Conservation (phyloP, 345 rosid species). For the Streptanthus diversifolius region DNA sequence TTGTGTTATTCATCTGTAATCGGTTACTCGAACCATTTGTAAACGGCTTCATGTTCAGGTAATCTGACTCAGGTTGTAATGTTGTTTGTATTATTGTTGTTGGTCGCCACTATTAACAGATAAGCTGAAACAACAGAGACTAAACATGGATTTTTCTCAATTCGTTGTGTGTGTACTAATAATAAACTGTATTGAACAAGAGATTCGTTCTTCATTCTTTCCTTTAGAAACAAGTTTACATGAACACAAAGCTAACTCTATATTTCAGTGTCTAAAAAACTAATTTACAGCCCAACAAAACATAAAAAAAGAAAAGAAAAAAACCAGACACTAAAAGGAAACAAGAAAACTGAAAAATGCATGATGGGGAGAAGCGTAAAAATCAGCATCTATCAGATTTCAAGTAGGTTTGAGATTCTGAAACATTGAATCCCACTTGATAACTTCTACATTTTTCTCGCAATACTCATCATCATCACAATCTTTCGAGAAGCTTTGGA, state of each 20-base stretch:
- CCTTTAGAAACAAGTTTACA: no score
- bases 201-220: no score
- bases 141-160: no score
- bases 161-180: no score
- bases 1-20: not conserved
- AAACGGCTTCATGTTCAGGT: constrained; percentile 1
- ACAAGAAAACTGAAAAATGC: not conserved
- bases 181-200: no score
- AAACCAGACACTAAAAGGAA: no score
- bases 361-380: constrained; percentile 44
- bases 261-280: no score
- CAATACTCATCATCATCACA: constrained; percentile 44
- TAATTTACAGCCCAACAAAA: not conserved
- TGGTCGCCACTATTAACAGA: not conserved
- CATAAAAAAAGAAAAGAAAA: no score
- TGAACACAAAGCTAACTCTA: no score
- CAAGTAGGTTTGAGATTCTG: constrained; percentile 88
- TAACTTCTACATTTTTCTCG: constrained; percentile 46
- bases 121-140: not conserved
- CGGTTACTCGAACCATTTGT: not conserved
- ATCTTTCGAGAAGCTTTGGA: constrained; percentile 45
- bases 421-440: constrained; percentile 92
- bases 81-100: not conserved
- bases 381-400: constrained; percentile 25
- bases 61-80: not conserved